These are phyloP conservation scores for Sporothrix inflata DNA, from an alignment of 2,329 filamentous ascomycete species.

Conservation along the genomic window DNA sequence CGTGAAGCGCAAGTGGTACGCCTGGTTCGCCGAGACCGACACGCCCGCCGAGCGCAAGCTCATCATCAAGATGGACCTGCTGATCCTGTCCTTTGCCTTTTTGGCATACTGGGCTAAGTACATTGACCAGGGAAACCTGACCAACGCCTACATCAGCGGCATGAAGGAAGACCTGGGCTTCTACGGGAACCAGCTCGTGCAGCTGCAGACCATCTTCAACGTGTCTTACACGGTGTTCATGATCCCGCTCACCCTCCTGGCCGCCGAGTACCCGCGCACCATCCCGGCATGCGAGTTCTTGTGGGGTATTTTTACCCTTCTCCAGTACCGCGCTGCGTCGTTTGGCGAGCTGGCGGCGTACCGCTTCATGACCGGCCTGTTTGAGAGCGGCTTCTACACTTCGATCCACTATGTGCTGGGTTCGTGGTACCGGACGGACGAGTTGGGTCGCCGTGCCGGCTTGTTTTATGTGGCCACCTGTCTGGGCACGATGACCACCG, in stretches of 20 bases:
- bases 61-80: conserved; percentile 57
- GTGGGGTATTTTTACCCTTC: conserved; percentile 35
- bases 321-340: conserved; percentile 15
- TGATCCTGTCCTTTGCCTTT: conserved; percentile 61
- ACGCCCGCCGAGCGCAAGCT: conserved; percentile 54
- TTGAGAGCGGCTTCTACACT: conserved; percentile 50
- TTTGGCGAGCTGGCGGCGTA: conserved; percentile 47
- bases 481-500: conserved; percentile 45
- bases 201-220: conserved; percentile 42
- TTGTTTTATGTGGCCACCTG: conserved; percentile 65
- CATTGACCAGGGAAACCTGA: conserved; percentile 49
- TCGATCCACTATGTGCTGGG: conserved; percentile 53
- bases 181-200: conserved; percentile 45
- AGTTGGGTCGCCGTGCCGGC: conserved; percentile 64
- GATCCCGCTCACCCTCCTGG: conserved; percentile 34
- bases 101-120: conserved; percentile 61
- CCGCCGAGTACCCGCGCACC: conserved; percentile 31
- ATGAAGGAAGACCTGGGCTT: conserved; percentile 52
- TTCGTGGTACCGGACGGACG: conserved; percentile 63
- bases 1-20: conserved; percentile 26
- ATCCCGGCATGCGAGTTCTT: conserved; percentile 30
- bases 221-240: conserved; percentile 31
- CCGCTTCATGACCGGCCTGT: conserved; percentile 46
- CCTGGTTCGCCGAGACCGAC: conserved; percentile 56
- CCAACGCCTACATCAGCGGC: conserved; percentile 52